Evolutionary conservation across 1,139 yeast genomes (phyloP).

Genomic region (Suhomyces taliae): DNA sequence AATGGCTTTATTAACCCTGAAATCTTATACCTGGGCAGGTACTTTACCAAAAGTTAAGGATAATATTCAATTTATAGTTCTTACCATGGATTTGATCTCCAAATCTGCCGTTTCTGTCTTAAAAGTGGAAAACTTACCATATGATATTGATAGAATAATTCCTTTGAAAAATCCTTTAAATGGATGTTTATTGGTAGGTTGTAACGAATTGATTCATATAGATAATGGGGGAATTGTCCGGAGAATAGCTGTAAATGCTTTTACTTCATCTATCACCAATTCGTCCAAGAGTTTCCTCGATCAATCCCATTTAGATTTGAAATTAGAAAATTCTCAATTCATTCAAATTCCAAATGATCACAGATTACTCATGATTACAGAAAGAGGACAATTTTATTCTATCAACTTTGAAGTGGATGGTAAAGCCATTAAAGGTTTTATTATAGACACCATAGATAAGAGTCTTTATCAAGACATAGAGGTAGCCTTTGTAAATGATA

Average conservation of each 20-base stretch:
- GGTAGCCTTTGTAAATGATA: constrained; percentile 33
- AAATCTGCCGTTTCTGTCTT: constrained; percentile 67
- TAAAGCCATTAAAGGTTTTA: constrained; percentile 40
- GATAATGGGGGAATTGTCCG: constrained; percentile 78
- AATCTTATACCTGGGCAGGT: constrained; percentile 76
- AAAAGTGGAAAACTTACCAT: constrained; percentile 67
- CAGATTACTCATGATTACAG: constrained; percentile 53
- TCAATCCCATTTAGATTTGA: constrained; percentile 51
- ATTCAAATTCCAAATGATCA: constrained; percentile 48
- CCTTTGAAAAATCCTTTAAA: constrained; percentile 69
- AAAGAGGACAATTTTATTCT: constrained; percentile 51
- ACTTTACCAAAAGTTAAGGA: constrained; percentile 61
- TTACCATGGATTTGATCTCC: constrained; percentile 66
- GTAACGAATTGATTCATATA: constrained; percentile 75
- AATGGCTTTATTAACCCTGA: constrained; percentile 66
- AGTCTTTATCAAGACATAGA: constrained; percentile 21
- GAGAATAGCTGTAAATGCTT: constrained; percentile 67
- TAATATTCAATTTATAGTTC: constrained; percentile 57
- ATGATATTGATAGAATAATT: constrained; percentile 64
- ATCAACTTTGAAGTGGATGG: constrained; percentile 55
- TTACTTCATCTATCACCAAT: constrained; percentile 50
- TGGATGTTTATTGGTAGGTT: constrained; percentile 72
- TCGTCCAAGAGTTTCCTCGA: constrained; percentile 52
- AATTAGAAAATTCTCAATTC: constrained; percentile 57
- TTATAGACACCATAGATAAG: constrained; percentile 30